A percentile compares a stretch with the other conserved stretches of the same genome.
Evolutionary conservation across 176 grass and related monocot genomes (phyloP).

Genomic region (Ensete glaucum): DNA sequence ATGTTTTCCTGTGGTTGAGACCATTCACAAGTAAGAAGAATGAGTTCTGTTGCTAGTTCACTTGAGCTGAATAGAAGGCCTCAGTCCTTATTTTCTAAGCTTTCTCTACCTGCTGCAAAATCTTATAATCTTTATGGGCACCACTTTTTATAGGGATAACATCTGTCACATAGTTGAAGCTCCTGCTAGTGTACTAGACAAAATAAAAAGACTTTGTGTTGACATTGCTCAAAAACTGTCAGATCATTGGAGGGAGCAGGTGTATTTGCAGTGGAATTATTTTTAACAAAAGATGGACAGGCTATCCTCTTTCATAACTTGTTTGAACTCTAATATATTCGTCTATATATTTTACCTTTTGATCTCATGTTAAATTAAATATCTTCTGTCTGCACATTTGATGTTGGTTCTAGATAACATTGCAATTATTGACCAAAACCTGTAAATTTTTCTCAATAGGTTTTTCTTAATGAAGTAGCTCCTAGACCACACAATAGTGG

Average conservation of each 20-base stretch:
- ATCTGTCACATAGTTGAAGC: slow-evolving; percentile 92
- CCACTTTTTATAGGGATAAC: slow-evolving; percentile 57
- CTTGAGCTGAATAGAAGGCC: slow-evolving; percentile 2
- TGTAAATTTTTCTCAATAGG: slow-evolving; percentile 21
- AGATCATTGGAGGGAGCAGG: slow-evolving; percentile 74
- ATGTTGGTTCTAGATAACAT: background rate
- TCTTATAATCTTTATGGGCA: slow-evolving; percentile 4
- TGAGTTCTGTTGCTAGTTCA: background rate
- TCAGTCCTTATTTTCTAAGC: background rate
- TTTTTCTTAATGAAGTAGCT: slow-evolving; percentile 89
- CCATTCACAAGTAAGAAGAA: slow-evolving; percentile 75
- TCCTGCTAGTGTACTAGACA: slow-evolving; percentile 53
- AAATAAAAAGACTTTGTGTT: slow-evolving; percentile 64
- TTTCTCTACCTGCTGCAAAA: background rate
- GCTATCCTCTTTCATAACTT: slow-evolving; percentile 22
- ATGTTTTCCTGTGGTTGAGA: slow-evolving; percentile 95
- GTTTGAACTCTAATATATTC: background rate
- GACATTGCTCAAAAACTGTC: slow-evolving; percentile 58
- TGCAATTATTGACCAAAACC: background rate
- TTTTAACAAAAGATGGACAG: slow-evolving; percentile 81
- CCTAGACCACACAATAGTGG: slow-evolving; percentile 96
- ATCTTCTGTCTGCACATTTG: background rate
- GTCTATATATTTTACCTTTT: background rate
- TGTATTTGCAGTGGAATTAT: slow-evolving; percentile 90
- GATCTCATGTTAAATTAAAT: background rate